These are phyloP conservation scores for Holtermanniella nyarrowii DNA, from an alignment of 768 basidiomycete species.

Conservation along the genomic window DNA sequence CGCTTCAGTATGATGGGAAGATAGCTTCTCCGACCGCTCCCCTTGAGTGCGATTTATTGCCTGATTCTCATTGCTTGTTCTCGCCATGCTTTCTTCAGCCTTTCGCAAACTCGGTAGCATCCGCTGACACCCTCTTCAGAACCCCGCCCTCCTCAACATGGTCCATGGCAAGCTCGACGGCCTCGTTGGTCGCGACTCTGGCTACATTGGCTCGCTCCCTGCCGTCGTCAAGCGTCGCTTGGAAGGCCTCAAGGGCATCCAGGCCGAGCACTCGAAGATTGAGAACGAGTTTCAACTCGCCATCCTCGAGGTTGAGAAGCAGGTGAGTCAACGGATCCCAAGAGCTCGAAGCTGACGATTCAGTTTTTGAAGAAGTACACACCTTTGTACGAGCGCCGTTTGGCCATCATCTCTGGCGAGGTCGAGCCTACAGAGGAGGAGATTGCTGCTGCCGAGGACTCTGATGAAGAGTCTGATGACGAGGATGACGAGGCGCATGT, in stretches of 20 bases:
- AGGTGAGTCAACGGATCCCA: constrained; percentile 48
- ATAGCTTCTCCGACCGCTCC: no score
- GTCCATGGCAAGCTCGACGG: constrained; percentile 78
- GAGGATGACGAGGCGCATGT: constrained; percentile 48
- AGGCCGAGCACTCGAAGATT: constrained; percentile 78
- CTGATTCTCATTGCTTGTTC: no score
- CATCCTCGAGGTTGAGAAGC: constrained; percentile 89
- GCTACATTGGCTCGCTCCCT: constrained; percentile 85
- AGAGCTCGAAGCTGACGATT: not conserved
- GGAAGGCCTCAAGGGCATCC: constrained; percentile 87
- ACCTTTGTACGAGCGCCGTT: constrained; percentile 78
- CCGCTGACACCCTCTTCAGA: constrained; percentile 35
- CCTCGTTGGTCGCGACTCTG: constrained; percentile 82
- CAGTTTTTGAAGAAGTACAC: constrained; percentile 45
- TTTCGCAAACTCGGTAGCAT: no score
- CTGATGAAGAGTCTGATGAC: constrained; percentile 57
- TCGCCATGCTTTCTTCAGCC: no score
- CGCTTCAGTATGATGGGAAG: no score
- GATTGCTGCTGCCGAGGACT: constrained; percentile 59
- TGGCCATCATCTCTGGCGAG: constrained; percentile 69
- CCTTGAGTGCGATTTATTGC: no score
- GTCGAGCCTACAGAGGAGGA: constrained; percentile 67
- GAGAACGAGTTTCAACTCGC: constrained; percentile 92
- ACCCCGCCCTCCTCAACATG: constrained; percentile 63
- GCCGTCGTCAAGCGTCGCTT: constrained; percentile 68